A percentile compares a stretch with the other conserved stretches of the same genome.
Evolutionary conservation across 129 eudicot species (phyloP).

Genomic region (carrot (Daucus carota)): DNA sequence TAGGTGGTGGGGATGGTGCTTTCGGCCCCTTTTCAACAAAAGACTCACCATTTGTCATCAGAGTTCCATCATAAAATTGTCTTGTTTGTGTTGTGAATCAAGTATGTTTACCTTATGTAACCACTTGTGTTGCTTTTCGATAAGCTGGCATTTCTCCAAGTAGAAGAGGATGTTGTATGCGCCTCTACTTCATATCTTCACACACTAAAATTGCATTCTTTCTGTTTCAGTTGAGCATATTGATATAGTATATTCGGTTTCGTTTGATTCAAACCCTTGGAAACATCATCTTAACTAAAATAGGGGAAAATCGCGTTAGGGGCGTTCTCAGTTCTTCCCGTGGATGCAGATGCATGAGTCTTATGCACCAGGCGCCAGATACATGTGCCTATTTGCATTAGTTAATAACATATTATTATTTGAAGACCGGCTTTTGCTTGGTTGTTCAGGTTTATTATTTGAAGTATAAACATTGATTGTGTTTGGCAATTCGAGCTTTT

Average conservation of each 20-base stretch:
- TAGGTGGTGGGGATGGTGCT: constrained; percentile 21
- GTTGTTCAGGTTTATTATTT: constrained; percentile 14
- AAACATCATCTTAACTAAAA: neutral
- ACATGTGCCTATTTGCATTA: too few species aligned
- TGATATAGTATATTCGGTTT: neutral
- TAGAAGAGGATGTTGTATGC: neutral
- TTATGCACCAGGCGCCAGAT: too few species aligned
- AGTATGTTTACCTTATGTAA: constrained; percentile 12
- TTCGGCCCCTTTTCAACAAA: constrained; percentile 22
- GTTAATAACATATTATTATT: too few species aligned
- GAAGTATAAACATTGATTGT: neutral
- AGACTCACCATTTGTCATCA: constrained; percentile 17
- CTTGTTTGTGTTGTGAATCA: constrained; percentile 13
- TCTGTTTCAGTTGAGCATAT: neutral
- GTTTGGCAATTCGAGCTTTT: neutral
- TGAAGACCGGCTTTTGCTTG: too few species aligned
- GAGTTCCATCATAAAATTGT: constrained; percentile 20
- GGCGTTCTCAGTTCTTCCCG: neutral
- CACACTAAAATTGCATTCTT: neutral
- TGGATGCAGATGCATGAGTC: neutral
- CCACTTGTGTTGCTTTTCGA: neutral
- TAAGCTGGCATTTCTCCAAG: constrained; percentile 21
- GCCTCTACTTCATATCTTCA: constrained; percentile 6
- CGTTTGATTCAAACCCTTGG: neutral
- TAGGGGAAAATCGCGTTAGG: too few species aligned